Base-by-base conservation (phyloP, 2,329 filamentous ascomycete species). In the Colletotrichum salicis region DNA sequence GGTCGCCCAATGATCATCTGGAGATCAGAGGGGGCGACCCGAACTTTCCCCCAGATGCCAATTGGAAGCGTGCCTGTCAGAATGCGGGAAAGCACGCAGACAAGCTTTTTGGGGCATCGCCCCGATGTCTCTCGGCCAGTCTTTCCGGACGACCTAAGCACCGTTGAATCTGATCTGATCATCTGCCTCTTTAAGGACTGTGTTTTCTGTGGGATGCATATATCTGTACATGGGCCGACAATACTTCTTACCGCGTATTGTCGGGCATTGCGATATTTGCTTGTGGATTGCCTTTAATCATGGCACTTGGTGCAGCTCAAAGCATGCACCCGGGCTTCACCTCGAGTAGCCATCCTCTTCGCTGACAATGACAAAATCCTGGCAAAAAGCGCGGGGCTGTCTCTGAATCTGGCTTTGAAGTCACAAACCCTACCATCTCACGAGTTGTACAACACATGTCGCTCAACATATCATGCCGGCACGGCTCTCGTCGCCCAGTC, bases 11-110 rank as follows among this genome's bases (percentile, higher is more conserved):
- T 62, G 64, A 67, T 71, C 64, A 71, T 27, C 68, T 62, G 68
- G 57, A 31, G 56, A 71, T 71, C 68, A 57, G 55, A 67, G n/a
- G 67, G 68, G 51, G 57, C 63, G 1, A 56, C 41, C 58, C 59
- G 54, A 51, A 37, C 52, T 27, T 69, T 22, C 37, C 33, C 58
- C 24, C 24, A 31, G 52, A 64, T 33, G 52, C 59, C 7, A 29
- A 24, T 12, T 12, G 56, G 27, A 68, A 33, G 58, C 68, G 68
- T 71, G n/a, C 64, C 64, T 58, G 64, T 71, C 54, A 24, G 64
- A 54, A 54, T 22, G 24, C 24, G 15, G 61, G 51, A 55, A 41
- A n/a, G 33, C 15, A 55, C 37, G 33, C 31, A 37, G 33, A 29
- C 51, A 31, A 31, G 19, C 45, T 52, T 52, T 55, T 31, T 52